Percentiles rank a stretch among this genome's conserved stretches.
These are phyloP conservation scores for Chernovozyma aurita DNA, from an alignment of 1,139 yeast genomes.

Conservation along the genomic window DNA sequence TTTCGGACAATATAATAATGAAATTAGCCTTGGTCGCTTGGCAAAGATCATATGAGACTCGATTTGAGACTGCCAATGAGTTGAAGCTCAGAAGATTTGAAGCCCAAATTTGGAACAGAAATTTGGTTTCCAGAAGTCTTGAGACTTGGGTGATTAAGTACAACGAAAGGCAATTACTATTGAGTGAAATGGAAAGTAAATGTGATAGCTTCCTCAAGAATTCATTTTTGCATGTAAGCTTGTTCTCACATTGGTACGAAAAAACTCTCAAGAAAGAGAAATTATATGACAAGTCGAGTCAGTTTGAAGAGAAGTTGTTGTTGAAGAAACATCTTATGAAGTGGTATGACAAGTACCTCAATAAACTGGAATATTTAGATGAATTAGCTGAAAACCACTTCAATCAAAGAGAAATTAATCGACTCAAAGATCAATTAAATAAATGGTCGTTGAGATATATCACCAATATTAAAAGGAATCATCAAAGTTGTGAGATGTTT, in stretches of 20 bases:
- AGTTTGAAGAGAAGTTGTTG: conserved; percentile 21
- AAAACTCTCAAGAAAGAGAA: conserved; percentile 6
- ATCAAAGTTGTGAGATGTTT: conserved; percentile 35
- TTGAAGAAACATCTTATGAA: conserved; percentile 25
- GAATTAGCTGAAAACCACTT: conserved; percentile 27
- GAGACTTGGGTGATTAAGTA: conserved; percentile 20
- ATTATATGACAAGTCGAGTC: conserved; percentile 12
- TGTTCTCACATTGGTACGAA: conserved; percentile 15
- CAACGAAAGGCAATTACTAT: conserved; percentile 12
- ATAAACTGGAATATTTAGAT: conserved; percentile 19
- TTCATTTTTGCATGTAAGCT: conserved; percentile 8
- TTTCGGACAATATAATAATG: not conserved
- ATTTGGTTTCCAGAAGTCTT: conserved; percentile 11
- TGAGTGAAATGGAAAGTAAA: conserved; percentile 11
- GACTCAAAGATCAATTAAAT: conserved; percentile 23
- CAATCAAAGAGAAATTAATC: conserved; percentile 25
- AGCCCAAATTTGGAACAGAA: conserved; percentile 9
- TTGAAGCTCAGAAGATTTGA: conserved; percentile 15
- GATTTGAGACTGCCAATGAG: conserved; percentile 14
- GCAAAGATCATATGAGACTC: conserved; percentile 14
- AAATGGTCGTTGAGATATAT: conserved; percentile 38
- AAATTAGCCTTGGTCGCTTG: conserved; percentile 13
- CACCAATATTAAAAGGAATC: conserved; percentile 28
- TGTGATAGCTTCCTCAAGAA: conserved; percentile 12
- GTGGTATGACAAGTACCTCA: conserved; percentile 32